Evolutionary conservation across 345 rosid genomes (phyloP), one percentile per base, ranked within the genome.

Genomic region (Dipteronia dyeriana): DNA sequence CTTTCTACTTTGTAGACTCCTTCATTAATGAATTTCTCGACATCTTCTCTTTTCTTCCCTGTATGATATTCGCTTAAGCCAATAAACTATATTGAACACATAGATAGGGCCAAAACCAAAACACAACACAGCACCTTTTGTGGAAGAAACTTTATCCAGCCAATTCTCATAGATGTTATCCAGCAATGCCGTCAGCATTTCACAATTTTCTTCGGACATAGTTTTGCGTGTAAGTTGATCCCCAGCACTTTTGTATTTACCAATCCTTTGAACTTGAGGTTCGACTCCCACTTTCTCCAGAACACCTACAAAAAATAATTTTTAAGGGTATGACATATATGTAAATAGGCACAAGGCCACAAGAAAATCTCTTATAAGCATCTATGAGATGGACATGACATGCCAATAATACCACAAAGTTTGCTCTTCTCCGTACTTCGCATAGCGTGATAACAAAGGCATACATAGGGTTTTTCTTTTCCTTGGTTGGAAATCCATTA

Each of bases 201-300:
- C 97, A 72, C 93, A 86, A 76, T 95, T 95, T 82, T 93, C 99
- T 84, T 93, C 88, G 1, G 99, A 93, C 90, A 95, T 90, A 70
- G 79, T 86, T 80, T 88, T 95, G 17, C 97, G 92, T 1, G 85
- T 72, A 74, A 95, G 93, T 81, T 92, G 99, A 81, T 95, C 99
- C 71, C 99, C 99, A 34, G 94, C 94, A 87, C 98, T 93, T 86
- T 93, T 95, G 81, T 92, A 95, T 83, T 95, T 95, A 53, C 99
- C 99, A 80, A 95, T 91, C 82, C 98, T 87, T 87, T 93, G 86
- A 34, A 95, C 92, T 83, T 93, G 94, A 49, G 97, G 98, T 82
- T 93, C 90, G 80, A 93, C 81, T 74, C 99, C 99, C 71, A 93
- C 86, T 63, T 93, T 93, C 84, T 95, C 99, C 81, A 95, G 75